A percentile compares a stretch with the other conserved stretches of the same genome.
Evolutionary conservation across 2,329 filamentous ascomycete genomes (phyloP).

Genomic region (Arthrobotrys pseudoclavata): DNA sequence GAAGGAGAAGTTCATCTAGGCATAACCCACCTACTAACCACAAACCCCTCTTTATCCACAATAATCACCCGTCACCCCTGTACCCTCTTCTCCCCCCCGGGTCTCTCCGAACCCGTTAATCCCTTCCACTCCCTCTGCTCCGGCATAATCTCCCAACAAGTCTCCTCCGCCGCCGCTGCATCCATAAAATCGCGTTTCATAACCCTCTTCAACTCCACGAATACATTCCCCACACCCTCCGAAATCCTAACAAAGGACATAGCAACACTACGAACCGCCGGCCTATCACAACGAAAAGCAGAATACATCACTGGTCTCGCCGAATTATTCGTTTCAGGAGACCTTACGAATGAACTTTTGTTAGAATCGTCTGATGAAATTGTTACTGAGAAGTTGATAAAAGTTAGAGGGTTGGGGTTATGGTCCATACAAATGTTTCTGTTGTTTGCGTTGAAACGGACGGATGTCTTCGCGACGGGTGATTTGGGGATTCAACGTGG

Average conservation of each 20-base stretch:
- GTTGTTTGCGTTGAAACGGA: constrained; percentile 91
- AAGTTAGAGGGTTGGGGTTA: constrained; percentile 85
- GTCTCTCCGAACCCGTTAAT: constrained; percentile 82
- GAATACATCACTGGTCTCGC: constrained; percentile 93
- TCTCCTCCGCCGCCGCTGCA: constrained; percentile 89
- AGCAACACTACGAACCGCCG: constrained; percentile 81
- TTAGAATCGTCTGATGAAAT: constrained; percentile 86
- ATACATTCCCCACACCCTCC: constrained; percentile 79
- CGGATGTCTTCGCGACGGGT: constrained; percentile 92
- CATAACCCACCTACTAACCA: constrained; percentile 43
- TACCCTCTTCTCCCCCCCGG: constrained; percentile 82
- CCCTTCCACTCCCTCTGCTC: constrained; percentile 86
- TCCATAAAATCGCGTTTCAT: constrained; percentile 91
- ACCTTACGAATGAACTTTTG: constrained; percentile 81
- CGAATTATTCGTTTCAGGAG: constrained; percentile 80
- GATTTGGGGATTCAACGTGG: constrained; percentile 95
- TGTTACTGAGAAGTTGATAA: constrained; percentile 82
- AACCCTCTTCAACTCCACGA: constrained; percentile 73
- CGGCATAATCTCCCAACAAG: constrained; percentile 95
- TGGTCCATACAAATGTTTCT: constrained; percentile 99
- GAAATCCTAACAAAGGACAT: constrained; percentile 77
- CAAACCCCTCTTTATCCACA: constrained; percentile 41
- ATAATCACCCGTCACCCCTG: constrained; percentile 69
- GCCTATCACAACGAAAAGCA: constrained; percentile 92
- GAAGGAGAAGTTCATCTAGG: constrained; percentile 35